A percentile compares a stretch with the other conserved stretches of the same genome.
These are phyloP conservation scores for Parastagonospora nodorum DNA, from an alignment of 2,329 filamentous ascomycete species.

Conservation along the genomic window DNA sequence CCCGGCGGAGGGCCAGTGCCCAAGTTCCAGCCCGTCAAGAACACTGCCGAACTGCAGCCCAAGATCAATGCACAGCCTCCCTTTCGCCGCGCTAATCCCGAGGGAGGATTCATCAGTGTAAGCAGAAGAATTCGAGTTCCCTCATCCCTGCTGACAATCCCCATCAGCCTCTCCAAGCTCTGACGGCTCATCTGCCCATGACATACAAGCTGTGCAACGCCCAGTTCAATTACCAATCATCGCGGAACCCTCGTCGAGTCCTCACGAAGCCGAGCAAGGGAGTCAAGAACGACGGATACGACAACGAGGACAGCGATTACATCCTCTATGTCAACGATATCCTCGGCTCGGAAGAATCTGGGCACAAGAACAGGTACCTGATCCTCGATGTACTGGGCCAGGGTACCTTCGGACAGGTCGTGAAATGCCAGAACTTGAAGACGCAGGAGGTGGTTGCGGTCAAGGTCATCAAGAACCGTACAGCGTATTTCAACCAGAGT, in stretches of 20 bases:
- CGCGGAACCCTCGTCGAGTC: constrained; percentile 90
- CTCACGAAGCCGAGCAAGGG: constrained; percentile 99
- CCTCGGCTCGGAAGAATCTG: constrained; percentile 93
- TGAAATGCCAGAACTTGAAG: constrained; percentile 98
- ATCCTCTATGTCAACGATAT: constrained; percentile 99
- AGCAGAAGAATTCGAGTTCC: constrained; percentile 45
- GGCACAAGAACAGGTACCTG: constrained; percentile 98
- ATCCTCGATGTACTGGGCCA: constrained; percentile 97
- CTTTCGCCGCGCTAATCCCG: constrained; percentile 91
- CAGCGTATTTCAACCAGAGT: constrained; percentile 98
- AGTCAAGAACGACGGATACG: constrained; percentile 96
- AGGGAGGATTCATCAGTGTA: constrained; percentile 97
- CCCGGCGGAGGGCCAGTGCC: constrained; percentile 72
- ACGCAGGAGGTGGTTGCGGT: constrained; percentile 98
- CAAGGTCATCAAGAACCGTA: constrained; percentile 99
- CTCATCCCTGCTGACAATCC: constrained; percentile 18
- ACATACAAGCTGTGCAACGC: constrained; percentile 99
- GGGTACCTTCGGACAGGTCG: constrained; percentile 97
- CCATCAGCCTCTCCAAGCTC: constrained; percentile 83
- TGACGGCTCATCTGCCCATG: constrained; percentile 89
- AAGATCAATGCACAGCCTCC: constrained; percentile 86
- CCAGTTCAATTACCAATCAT: constrained; percentile 97
- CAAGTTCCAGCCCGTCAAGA: constrained; percentile 81
- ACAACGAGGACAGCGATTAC: constrained; percentile 99
- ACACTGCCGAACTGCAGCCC: constrained; percentile 75